Evolutionary conservation across 176 grass and related monocot genomes (phyloP).

Genomic region (Tuctoria greenei): DNA sequence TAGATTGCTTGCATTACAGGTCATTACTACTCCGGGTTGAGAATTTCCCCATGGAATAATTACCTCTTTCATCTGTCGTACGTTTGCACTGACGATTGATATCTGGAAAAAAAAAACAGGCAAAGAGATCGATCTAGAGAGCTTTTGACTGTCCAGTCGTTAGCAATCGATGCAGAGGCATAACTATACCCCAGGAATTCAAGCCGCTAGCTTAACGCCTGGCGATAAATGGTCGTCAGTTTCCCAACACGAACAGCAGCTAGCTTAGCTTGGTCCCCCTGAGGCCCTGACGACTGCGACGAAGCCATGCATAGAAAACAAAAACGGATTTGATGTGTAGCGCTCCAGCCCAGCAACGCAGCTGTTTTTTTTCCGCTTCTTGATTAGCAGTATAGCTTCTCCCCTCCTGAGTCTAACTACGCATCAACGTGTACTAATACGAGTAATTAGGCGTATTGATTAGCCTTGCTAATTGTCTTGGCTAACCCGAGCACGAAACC

Average conservation of each 20-base stretch:
- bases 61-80: background rate
- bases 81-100: constrained; percentile 9
- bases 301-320: background rate
- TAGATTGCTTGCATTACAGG: no score
- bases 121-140: background rate
- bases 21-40: background rate
- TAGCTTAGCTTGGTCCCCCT: background rate
- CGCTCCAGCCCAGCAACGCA: no score
- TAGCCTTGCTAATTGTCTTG: background rate
- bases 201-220: background rate
- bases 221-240: background rate
- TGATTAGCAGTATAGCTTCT: background rate
- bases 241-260: background rate
- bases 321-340: background rate
- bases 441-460: background rate
- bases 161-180: background rate
- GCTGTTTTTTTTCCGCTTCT: background rate
- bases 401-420: constrained; percentile 7
- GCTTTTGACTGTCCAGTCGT: background rate
- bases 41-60: background rate
- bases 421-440: background rate
- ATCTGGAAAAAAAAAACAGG: background rate
- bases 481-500: constrained; percentile 27
- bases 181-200: background rate
- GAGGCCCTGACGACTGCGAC: background rate